These are phyloP conservation scores for Ceratocystis papillata DNA, from an alignment of 2,329 filamentous ascomycete species.

Conservation along the genomic window DNA sequence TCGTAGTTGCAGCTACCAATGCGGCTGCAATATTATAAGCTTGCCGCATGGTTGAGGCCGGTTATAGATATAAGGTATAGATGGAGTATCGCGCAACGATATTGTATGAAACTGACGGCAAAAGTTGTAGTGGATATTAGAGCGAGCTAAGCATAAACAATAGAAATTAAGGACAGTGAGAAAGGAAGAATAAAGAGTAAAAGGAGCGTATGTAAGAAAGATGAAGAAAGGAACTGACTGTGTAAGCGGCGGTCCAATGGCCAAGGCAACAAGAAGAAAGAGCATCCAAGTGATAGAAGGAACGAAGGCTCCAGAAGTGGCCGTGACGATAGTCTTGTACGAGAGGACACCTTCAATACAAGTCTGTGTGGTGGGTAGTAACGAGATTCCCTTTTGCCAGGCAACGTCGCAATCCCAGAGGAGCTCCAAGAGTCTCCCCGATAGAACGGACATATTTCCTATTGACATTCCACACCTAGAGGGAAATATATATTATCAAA, in stretches of 20 bases:
- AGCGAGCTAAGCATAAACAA: neutral
- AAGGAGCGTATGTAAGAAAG: conserved; percentile 13
- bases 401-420: neutral
- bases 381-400: conserved; percentile 6
- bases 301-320: neutral
- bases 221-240: neutral
- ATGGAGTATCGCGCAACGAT: neutral
- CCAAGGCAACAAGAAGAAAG: neutral
- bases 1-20: conserved; percentile 28
- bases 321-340: conserved; percentile 8
- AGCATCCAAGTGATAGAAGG: conserved; percentile 14
- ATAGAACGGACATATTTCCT: neutral
- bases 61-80: neutral
- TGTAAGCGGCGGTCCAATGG: neutral
- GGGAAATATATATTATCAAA: conserved; percentile 8
- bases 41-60: conserved; percentile 8
- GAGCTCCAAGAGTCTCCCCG: neutral
- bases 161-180: conserved; percentile 12
- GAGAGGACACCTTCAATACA: neutral
- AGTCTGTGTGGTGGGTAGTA: neutral
- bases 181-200: neutral
- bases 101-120: neutral
- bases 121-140: neutral
- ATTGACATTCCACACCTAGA: conserved; percentile 5
- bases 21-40: conserved; percentile 28